These are phyloP conservation scores for Durotheca rogersii DNA, from an alignment of 495 filamentous ascomycete species.

Conservation along the genomic window DNA sequence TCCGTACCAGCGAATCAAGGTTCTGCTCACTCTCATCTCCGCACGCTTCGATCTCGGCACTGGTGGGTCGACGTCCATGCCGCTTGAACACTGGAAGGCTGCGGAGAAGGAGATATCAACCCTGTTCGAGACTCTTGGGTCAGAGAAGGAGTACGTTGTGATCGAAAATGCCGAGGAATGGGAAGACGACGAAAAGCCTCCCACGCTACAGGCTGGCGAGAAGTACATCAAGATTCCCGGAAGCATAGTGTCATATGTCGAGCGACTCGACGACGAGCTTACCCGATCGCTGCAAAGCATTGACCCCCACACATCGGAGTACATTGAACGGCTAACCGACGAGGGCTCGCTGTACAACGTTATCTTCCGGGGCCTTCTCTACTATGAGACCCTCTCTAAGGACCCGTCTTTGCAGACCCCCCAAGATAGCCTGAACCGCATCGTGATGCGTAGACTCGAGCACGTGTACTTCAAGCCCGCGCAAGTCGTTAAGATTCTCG, in stretches of 20 bases:
- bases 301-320: slow-evolving; percentile 97
- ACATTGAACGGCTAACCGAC: slow-evolving; percentile 90
- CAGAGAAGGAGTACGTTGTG: slow-evolving; percentile 74
- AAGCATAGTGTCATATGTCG: slow-evolving; percentile 89
- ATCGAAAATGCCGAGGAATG: slow-evolving; percentile 93
- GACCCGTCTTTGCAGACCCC: slow-evolving; percentile 69
- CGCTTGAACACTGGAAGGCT: slow-evolving; percentile 93
- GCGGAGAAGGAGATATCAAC: slow-evolving; percentile 81
- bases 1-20: slow-evolving; percentile 92
- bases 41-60: slow-evolving; percentile 92
- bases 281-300: slow-evolving; percentile 93
- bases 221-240: slow-evolving; percentile 83
- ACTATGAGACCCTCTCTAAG: slow-evolving; percentile 76
- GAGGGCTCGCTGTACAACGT: slow-evolving; percentile 90
- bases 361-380: slow-evolving; percentile 81
- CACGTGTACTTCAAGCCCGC: slow-evolving; percentile 99
- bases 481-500: slow-evolving; percentile 87
- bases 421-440: slow-evolving; percentile 83
- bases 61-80: slow-evolving; percentile 81
- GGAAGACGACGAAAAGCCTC: slow-evolving; percentile 97
- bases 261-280: slow-evolving; percentile 96
- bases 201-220: slow-evolving; percentile 67
- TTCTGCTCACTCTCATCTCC: slow-evolving; percentile 87
- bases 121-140: slow-evolving; percentile 77
- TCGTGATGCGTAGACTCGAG: slow-evolving; percentile 90